Evolutionary conservation across 2,329 filamentous ascomycete genomes (phyloP), one percentile per base, ranked within the genome.

Genomic region (Aureobasidium leucospermi): DNA sequence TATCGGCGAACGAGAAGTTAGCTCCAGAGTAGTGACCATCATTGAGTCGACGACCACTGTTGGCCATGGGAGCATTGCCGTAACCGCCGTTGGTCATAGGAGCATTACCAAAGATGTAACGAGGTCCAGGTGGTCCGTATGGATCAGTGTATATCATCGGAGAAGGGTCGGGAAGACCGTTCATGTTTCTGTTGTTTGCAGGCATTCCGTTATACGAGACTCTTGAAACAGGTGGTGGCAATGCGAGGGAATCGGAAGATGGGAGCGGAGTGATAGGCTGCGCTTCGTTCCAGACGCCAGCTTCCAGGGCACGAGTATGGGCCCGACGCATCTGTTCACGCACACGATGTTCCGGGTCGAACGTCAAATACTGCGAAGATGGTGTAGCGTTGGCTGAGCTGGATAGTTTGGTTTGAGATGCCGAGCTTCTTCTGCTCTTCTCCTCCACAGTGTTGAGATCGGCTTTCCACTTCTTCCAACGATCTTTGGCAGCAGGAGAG

Each of bases 401-500:
- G 31, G 67, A 62, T 23, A 23, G 23, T 23, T 23, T 23, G 23
- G 67, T 64, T 42, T 71, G 71, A 28, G 63, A 68, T 19, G 69
- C 73, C 6, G 42, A 58, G 8, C 23, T 58, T 15, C 23, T 47
- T 23, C 16, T 48, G 71, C 80, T 74, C 60, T 74, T 72, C 63
- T 85, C 83, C 11, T 85, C 83, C 11, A 83, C 86, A 59, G 80
- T 79, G 64, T 79, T 79, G 31, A 96, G 77, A 66, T 96, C 92
- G 38, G 74, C 68, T 60, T 75, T 79, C 94, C 94, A 99, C 61
- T 85, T 84, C 46, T 84, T 69, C 77, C 87, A 97, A 43, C 94
- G 86, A 61, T 94, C 87, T 63, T 81, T 80, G 16, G 94, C 88
- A 63, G 85, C 87, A 57, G 82, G 85, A 3, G 93, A 95, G n/a